A percentile compares a stretch with the other conserved stretches of the same genome.
Evolutionary conservation across 164 flowering plant genomes (phyloP).

Genomic region (Chimonanthus praecox): DNA sequence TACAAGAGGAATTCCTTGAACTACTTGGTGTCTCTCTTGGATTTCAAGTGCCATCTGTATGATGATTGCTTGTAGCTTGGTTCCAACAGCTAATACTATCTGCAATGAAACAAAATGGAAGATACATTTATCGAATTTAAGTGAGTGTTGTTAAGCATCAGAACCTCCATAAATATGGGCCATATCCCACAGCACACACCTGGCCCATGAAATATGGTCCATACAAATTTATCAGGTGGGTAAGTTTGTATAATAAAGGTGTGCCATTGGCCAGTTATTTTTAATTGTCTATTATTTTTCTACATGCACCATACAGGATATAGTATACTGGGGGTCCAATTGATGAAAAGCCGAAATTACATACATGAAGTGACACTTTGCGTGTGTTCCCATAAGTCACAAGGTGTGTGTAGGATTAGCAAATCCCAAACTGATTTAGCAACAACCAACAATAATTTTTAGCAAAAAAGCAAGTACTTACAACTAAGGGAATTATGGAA

Average conservation of each 20-base stretch:
- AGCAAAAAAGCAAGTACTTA: conserved; percentile 28
- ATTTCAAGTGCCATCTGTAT: conserved; percentile 87
- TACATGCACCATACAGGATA: too few relatives aligned
- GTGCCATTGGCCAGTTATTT: neutral
- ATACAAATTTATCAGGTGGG: neutral
- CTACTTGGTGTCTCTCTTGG: conserved; percentile 81
- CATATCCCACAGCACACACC: neutral
- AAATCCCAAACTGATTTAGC: neutral
- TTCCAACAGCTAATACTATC: conserved; percentile 81
- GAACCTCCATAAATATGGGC: neutral
- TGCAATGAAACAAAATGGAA: conserved; percentile 18
- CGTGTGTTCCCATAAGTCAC: too few relatives aligned
- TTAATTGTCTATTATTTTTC: too few relatives aligned
- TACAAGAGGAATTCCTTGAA: conserved; percentile 94
- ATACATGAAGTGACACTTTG: too few relatives aligned
- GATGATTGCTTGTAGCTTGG: conserved; percentile 90
- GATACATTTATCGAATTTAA: neutral
- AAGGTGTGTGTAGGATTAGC: neutral
- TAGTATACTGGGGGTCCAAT: too few relatives aligned
- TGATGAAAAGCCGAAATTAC: too few relatives aligned
- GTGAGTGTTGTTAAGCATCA: neutral
- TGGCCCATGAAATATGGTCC: neutral
- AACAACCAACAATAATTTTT: neutral
- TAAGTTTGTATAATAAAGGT: neutral
- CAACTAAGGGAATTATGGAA: conserved; percentile 65